These are phyloP conservation scores for Leptosphaerulina australis DNA, from an alignment of 2,329 filamentous ascomycete genomes.

Conservation along the genomic window DNA sequence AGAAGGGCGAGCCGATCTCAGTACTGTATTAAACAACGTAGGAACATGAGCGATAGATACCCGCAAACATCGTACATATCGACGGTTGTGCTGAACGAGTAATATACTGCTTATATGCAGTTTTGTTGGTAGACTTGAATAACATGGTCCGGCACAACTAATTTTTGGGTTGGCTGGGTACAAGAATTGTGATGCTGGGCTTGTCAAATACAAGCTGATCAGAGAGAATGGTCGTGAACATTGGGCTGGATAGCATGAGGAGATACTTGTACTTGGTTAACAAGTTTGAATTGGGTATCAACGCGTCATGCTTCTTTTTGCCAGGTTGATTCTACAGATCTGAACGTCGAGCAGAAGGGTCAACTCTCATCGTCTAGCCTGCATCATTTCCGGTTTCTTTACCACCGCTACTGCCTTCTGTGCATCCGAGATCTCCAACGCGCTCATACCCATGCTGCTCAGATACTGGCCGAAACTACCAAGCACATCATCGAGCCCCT, in stretches of 20 bases:
- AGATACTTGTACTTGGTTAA: too few relatives aligned
- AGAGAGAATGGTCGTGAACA: too few relatives aligned
- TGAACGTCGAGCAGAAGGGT: neutral
- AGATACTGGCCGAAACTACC: conserved; percentile 76
- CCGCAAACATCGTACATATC: too few relatives aligned
- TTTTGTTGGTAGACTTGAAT: too few relatives aligned
- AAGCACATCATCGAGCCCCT: conserved; percentile 69
- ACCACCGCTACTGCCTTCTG: conserved; percentile 32
- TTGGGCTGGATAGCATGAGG: too few relatives aligned
- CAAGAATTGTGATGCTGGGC: too few relatives aligned
- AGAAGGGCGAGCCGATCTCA: conserved; percentile 53
- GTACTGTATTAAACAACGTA: conserved; percentile 12
- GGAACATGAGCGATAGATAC: conserved; percentile 14
- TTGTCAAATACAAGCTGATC: too few relatives aligned
- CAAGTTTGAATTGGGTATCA: too few relatives aligned
- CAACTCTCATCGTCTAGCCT: conserved; percentile 17
- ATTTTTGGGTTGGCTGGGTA: too few relatives aligned
- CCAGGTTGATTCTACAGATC: neutral
- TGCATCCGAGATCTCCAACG: conserved; percentile 72
- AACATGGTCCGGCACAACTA: too few relatives aligned
- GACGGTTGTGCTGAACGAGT: too few relatives aligned
- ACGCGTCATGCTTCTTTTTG: neutral
- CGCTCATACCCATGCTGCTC: conserved; percentile 70
- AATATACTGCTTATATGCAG: too few relatives aligned
- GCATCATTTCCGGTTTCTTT: conserved; percentile 35